phyloP scores from a whole-genome alignment of 495 filamentous ascomycete genomes.

The Trichoderma asperelloides region DNA sequence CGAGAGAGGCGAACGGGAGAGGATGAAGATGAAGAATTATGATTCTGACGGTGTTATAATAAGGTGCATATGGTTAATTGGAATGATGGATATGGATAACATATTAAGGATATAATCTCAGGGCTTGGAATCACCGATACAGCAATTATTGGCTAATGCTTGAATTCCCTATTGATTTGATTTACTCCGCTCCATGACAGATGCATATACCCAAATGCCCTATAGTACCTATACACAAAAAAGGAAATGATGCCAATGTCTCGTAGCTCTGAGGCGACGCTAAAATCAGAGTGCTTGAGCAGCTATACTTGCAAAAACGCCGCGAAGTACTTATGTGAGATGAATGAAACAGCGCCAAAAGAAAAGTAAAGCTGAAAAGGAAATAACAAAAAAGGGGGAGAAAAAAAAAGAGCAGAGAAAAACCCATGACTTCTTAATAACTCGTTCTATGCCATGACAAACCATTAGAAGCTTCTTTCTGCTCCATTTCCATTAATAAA shows the following conservation, averaged over 20 bases:
- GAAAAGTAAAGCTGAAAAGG: neutral
- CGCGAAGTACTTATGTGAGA: neutral
- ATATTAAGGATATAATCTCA: too few species aligned
- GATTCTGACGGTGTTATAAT: neutral
- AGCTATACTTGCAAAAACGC: too few species aligned
- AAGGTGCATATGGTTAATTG: too few species aligned
- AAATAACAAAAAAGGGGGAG: neutral
- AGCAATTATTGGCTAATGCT: neutral
- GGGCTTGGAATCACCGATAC: neutral
- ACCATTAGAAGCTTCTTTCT: too few species aligned
- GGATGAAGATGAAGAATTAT: neutral
- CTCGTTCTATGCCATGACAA: too few species aligned
- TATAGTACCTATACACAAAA: neutral
- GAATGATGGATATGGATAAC: neutral
- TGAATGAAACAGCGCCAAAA: neutral
- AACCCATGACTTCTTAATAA: too few species aligned
- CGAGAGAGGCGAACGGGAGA: conserved; percentile 15
- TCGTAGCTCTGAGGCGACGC: neutral
- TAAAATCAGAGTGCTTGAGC: neutral
- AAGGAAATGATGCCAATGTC: neutral
- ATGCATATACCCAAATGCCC: neutral
- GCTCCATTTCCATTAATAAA: neutral
- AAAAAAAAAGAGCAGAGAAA: neutral
- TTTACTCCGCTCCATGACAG: neutral
- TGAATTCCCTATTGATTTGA: neutral